These are phyloP conservation scores for Kurtzmaniella quercitrusa DNA, from an alignment of 1,139 yeast species.

Conservation along the genomic window DNA sequence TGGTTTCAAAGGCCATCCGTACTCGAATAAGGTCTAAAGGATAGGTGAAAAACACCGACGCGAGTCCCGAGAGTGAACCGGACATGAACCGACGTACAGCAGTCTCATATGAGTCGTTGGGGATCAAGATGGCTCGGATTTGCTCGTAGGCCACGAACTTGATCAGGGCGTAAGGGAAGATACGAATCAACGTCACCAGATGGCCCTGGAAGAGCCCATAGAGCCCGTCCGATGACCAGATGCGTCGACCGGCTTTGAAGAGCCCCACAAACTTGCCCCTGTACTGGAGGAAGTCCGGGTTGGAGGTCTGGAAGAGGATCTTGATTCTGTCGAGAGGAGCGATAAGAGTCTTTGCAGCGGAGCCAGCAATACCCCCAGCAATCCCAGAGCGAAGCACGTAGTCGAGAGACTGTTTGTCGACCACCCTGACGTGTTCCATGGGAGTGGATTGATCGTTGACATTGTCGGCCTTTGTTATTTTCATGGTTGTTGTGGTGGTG, in stretches of 20 bases:
- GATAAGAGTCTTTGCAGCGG: constrained; percentile 88
- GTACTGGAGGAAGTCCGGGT: constrained; percentile 78
- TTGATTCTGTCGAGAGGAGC: constrained; percentile 96
- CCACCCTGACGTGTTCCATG: constrained; percentile 16
- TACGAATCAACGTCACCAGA: constrained; percentile 83
- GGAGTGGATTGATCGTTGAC: constrained; percentile 28
- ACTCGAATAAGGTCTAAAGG: constrained; percentile 91
- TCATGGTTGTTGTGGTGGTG: neutral
- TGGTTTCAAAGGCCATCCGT: constrained; percentile 84
- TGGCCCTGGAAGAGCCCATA: constrained; percentile 91
- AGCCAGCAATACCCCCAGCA: constrained; percentile 96
- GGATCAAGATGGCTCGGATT: constrained; percentile 73
- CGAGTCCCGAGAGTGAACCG: constrained; percentile 85
- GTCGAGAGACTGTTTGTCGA: constrained; percentile 69
- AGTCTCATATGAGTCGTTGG: constrained; percentile 70
- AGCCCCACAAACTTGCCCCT: constrained; percentile 81
- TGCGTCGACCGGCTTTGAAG: constrained; percentile 63
- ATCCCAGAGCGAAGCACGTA: constrained; percentile 80
- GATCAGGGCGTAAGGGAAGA: constrained; percentile 96
- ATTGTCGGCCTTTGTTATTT: constrained; percentile 9
- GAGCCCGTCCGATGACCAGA: constrained; percentile 68
- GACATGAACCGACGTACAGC: constrained; percentile 76
- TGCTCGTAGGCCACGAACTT: constrained; percentile 98
- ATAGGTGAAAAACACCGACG: constrained; percentile 85
- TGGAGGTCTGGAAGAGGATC: constrained; percentile 89